A percentile compares a stretch with the other conserved stretches of the same genome.
These are phyloP conservation scores for Chrysochromulina tobinii DNA, from an alignment of 78 protist species.

Conservation along the genomic window DNA sequence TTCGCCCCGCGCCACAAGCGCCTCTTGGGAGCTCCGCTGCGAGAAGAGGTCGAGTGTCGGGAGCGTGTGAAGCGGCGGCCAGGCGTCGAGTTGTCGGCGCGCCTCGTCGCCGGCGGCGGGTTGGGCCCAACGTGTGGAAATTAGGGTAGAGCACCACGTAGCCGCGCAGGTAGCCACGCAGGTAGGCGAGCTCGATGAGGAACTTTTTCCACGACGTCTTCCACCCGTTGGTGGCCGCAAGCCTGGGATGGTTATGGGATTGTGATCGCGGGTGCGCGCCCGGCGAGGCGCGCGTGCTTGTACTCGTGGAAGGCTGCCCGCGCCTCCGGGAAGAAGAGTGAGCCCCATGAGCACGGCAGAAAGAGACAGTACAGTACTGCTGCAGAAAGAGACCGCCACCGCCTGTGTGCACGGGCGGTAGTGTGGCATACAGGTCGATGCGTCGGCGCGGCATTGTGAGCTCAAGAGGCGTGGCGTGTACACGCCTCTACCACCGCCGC, in stretches of 20 bases:
- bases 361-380: too few relatives aligned
- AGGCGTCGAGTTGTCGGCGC: too few relatives aligned
- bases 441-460: not conserved
- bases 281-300: not conserved
- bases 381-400: conserved; percentile 19
- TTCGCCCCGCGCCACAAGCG: too few relatives aligned
- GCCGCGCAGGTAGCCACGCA: too few relatives aligned
- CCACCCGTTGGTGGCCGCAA: conserved; percentile 33
- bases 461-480: conserved; percentile 23
- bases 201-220: conserved; percentile 41
- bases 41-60: too few relatives aligned
- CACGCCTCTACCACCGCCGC: conserved; percentile 11
- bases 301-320: conserved; percentile 28
- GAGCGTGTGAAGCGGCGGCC: too few relatives aligned
- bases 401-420: too few relatives aligned
- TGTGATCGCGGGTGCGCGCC: not conserved
- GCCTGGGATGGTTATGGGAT: conserved; percentile 1
- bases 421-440: conserved; percentile 17
- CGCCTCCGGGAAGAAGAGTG: conserved; percentile 36
- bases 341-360: conserved; percentile 58
- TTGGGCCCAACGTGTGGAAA: not conserved
- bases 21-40: too few relatives aligned
- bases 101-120: too few relatives aligned
- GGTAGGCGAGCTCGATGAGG: conserved; percentile 27
- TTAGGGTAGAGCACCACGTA: conserved; percentile 35